phyloP scores from a whole-genome alignment of 2,329 filamentous ascomycete species.

The Trichophyton rubrum region DNA sequence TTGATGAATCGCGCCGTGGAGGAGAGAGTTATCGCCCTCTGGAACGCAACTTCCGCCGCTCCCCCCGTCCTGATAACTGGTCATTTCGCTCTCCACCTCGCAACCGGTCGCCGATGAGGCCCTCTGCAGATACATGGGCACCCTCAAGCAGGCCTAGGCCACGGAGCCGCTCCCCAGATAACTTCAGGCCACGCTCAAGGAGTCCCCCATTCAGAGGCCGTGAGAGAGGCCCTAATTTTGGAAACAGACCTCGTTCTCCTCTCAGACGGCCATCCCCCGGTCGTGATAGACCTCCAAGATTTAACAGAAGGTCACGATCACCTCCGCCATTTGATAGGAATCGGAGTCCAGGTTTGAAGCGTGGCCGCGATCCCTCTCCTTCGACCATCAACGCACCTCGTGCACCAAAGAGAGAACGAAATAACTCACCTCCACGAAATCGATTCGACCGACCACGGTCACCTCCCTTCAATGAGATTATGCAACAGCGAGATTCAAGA shows the following conservation, averaged over 20 bases:
- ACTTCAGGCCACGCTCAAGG: conserved; percentile 30
- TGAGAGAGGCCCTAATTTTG: conserved; percentile 23
- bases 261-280: conserved; percentile 31
- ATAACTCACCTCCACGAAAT: conserved; percentile 19
- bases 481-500: conserved; percentile 25
- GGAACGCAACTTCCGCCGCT: conserved; percentile 22
- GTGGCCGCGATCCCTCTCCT: conserved; percentile 28
- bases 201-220: conserved; percentile 28
- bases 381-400: conserved; percentile 21
- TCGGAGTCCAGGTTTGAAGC: conserved; percentile 24
- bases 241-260: conserved; percentile 26
- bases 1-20: conserved; percentile 27
- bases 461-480: conserved; percentile 28
- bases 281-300: conserved; percentile 30
- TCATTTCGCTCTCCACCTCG: conserved; percentile 27
- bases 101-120: conserved; percentile 25
- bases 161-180: conserved; percentile 33
- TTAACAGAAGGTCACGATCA: conserved; percentile 25
- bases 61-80: conserved; percentile 26
- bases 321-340: conserved; percentile 22
- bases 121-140: conserved; percentile 32
- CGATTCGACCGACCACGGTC: conserved; percentile 29
- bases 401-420: conserved; percentile 24
- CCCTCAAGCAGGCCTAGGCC: conserved; percentile 24
- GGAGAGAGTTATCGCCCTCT: conserved; percentile 34